phyloP scores from a whole-genome alignment of 768 basidiomycete genomes.

The Kwoniella pini region DNA sequence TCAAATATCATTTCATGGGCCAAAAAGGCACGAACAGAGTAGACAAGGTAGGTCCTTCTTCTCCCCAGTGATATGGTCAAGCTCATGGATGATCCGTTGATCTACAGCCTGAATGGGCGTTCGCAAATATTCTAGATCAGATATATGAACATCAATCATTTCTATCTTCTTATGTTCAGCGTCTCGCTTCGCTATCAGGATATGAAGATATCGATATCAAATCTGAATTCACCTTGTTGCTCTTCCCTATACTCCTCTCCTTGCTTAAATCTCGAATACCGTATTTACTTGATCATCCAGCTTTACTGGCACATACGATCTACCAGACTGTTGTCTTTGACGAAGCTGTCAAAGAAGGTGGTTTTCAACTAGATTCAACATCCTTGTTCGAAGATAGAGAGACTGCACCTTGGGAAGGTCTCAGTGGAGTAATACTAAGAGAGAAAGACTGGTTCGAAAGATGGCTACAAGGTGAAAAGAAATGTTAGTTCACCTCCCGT shows the following conservation, averaged over 20 bases:
- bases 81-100: background rate
- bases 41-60: slow-evolving; percentile 69
- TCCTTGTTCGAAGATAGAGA: slow-evolving; percentile 27
- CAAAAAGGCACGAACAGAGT: slow-evolving; percentile 80
- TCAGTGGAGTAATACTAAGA: slow-evolving; percentile 78
- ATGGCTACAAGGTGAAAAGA: slow-evolving; percentile 86
- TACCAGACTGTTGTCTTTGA: slow-evolving; percentile 91
- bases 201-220: slow-evolving; percentile 71
- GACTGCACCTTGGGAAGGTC: slow-evolving; percentile 65
- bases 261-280: slow-evolving; percentile 77
- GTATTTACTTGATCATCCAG: slow-evolving; percentile 70
- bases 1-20: slow-evolving; percentile 93
- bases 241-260: slow-evolving; percentile 73
- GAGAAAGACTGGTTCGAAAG: slow-evolving; percentile 84
- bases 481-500: slow-evolving; percentile 63
- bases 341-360: slow-evolving; percentile 69
- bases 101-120: slow-evolving; percentile 91
- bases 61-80: background rate
- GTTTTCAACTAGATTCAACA: slow-evolving; percentile 63
- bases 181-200: slow-evolving; percentile 65
- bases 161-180: slow-evolving; percentile 73
- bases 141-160: slow-evolving; percentile 81
- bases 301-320: slow-evolving; percentile 89
- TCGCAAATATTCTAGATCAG: slow-evolving; percentile 84
- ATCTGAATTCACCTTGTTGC: slow-evolving; percentile 78